Evolutionary conservation across 805 yeast species (phyloP).

Genomic region (Candida qinlingensis): DNA sequence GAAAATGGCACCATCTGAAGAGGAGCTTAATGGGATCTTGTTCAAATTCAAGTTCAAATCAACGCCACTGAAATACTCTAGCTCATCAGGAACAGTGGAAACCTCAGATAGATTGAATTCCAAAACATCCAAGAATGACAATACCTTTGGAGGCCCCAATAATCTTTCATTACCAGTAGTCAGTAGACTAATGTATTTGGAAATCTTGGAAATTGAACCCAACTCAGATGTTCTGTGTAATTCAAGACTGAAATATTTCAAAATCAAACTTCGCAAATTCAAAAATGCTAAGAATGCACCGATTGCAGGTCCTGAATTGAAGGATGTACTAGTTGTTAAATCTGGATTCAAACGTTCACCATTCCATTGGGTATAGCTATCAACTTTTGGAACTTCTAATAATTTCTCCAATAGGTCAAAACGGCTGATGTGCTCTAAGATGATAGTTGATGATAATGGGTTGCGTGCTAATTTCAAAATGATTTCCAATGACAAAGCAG

Average conservation of each 20-base stretch:
- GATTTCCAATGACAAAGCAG: constrained; percentile 54
- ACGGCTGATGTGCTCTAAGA: constrained; percentile 50
- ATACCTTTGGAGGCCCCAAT: constrained; percentile 59
- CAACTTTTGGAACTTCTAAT: constrained; percentile 47
- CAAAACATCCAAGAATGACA: constrained; percentile 66
- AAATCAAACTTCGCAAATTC: constrained; percentile 50
- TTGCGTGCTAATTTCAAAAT: constrained; percentile 57
- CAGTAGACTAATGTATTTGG: constrained; percentile 46
- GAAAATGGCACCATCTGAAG: constrained; percentile 30
- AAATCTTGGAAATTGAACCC: constrained; percentile 46
- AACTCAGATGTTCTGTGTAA: constrained; percentile 49
- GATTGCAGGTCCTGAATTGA: constrained; percentile 30
- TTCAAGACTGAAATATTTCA: constrained; percentile 67
- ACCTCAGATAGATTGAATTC: constrained; percentile 50
- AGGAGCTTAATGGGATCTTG: constrained; percentile 29
- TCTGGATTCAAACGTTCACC: constrained; percentile 39
- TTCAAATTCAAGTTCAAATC: constrained; percentile 38
- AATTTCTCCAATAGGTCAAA: constrained; percentile 46
- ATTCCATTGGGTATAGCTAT: constrained; percentile 51
- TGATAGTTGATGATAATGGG: constrained; percentile 44
- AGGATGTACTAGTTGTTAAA: constrained; percentile 26
- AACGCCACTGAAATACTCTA: constrained; percentile 29
- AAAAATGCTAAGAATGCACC: constrained; percentile 59
- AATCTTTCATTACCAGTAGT: constrained; percentile 45
- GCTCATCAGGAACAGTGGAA: constrained; percentile 20